phyloP scores from a whole-genome alignment of 106 monocot species.

The Triglochin maritima region DNA sequence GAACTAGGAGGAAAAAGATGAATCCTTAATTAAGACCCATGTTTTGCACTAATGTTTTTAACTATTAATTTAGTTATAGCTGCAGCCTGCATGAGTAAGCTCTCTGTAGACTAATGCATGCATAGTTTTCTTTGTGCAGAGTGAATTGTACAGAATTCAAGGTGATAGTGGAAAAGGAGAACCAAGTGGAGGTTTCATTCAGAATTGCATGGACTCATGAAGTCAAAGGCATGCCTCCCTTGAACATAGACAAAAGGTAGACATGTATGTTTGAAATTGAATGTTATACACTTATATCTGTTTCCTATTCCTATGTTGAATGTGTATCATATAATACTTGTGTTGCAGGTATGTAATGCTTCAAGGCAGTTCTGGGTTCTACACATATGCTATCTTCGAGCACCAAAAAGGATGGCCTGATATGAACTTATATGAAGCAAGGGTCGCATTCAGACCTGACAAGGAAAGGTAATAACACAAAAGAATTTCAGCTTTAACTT shows the following conservation, averaged over 20 bases:
- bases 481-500: no score
- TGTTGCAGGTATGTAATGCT: slow-evolving; percentile 11
- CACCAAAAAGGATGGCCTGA: slow-evolving; percentile 12
- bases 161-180: slow-evolving; percentile 2
- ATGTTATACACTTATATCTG: neutral
- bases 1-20: no score
- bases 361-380: slow-evolving; percentile 12
- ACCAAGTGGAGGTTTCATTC: slow-evolving; percentile 17
- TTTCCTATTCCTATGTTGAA: neutral
- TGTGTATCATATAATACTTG: neutral
- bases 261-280: neutral
- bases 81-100: no score
- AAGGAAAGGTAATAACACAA: slow-evolving; percentile 1
- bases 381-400: slow-evolving; percentile 15
- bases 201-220: neutral
- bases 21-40: no score
- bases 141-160: neutral
- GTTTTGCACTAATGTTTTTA: neutral
- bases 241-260: slow-evolving; percentile 16
- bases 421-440: slow-evolving; percentile 3
- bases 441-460: slow-evolving; percentile 13
- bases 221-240: neutral
- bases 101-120: neutral
- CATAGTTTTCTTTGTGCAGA: neutral
- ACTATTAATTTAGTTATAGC: neutral